Evolutionary conservation across 73 alveolate species (phyloP), one percentile per base, ranked within the genome.

Genomic region (Paramecium tetraurelia): DNA sequence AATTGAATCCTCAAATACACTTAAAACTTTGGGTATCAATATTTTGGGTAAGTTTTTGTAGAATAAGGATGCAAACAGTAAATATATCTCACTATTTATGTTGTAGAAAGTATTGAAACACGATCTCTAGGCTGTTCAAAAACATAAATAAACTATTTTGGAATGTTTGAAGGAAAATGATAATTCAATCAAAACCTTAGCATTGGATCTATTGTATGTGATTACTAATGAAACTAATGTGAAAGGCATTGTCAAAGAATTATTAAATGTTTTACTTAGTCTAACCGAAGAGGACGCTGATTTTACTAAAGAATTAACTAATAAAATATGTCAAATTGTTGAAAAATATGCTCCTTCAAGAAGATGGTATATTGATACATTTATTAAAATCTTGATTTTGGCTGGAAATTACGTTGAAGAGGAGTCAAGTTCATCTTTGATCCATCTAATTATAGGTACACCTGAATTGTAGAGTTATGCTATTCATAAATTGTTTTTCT

Each of bases 1-100:
- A 89, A 97, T 98, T 84, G 99, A 98, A 63, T 93, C 98, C 16
- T 93, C 99, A 12, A 95, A 95, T 44, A 97, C 98, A 14, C 96
- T 97, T n/a, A 97, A 98, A 92, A 97, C 97, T 40, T 87, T 97
- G 57, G 99, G 98, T 21, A 89, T 89, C 53, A 89, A 89, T 50
- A 89, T 89, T 43, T 71, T 89, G 22, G 94, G 94, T 70, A 89
- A 89, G 35, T 89, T 89, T 72, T 46, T 89, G 27, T 22, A 59
- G 21, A 46, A 89, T 70, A 89, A 89, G 63, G 94, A 89, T 50
- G 86, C 86, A 10, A 89, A 89, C 46, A 70, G 92, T 33, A 89
- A 71, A 46, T 89, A 89, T 46, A 50, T 77, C 9, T 77, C 94
- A 8, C 20, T 89, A 27, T 89, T 43, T 68, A 89, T 89, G 94